Evolutionary conservation across 192 early-diverging fungal genomes (phyloP).

Genomic region (Gryganskiella cystojenkinii): DNA sequence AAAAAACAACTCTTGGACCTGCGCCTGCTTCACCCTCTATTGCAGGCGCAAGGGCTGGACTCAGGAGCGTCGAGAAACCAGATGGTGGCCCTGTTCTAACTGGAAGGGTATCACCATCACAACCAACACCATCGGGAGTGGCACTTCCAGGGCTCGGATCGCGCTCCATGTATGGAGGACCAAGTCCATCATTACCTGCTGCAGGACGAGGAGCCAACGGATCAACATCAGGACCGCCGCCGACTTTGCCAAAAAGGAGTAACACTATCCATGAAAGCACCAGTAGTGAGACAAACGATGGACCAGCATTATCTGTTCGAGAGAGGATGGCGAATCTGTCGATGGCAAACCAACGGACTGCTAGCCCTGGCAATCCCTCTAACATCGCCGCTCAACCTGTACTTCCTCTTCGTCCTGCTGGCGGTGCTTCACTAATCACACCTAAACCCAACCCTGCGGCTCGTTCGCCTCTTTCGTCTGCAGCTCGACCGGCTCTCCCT

Average conservation of each 20-base stretch:
- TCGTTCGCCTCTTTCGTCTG: conserved; percentile 40
- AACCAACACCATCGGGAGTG: conserved; percentile 5
- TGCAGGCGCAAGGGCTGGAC: too few species aligned
- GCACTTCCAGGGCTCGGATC: conserved; percentile 17
- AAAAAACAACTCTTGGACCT: too few species aligned
- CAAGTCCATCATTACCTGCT: not conserved
- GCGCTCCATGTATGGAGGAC: conserved; percentile 7
- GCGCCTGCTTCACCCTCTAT: too few species aligned
- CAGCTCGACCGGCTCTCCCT: conserved; percentile 28
- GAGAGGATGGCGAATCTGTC: conserved; percentile 44
- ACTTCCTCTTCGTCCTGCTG: conserved; percentile 28
- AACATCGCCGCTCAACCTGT: conserved; percentile 1
- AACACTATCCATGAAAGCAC: conserved; percentile 10
- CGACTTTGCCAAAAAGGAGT: conserved; percentile 27
- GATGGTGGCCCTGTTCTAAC: too few species aligned
- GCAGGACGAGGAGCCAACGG: not conserved
- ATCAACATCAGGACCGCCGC: conserved; percentile 21
- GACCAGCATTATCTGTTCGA: conserved; percentile 20
- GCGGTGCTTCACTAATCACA: not conserved
- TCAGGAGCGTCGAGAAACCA: too few species aligned
- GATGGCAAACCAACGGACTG: conserved; percentile 13
- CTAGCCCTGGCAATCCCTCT: not conserved
- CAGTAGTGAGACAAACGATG: not conserved
- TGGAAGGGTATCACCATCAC: too few species aligned
- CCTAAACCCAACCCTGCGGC: not conserved